Base-by-base conservation (phyloP, 768 basidiomycete species). In the Tylopilus rubrobrunneus region DNA sequence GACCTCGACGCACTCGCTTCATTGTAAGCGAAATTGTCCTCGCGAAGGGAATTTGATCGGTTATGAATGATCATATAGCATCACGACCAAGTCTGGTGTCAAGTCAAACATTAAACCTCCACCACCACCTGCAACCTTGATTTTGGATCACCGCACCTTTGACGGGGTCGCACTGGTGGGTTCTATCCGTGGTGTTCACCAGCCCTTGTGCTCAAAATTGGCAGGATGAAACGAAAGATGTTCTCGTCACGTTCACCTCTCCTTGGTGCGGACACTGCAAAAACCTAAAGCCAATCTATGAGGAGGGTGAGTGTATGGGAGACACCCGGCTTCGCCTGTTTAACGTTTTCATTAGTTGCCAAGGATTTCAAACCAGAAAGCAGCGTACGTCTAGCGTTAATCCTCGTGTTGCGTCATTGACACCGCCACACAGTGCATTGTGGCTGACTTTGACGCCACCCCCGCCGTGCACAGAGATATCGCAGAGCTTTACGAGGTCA, bases 261-360 rank as follows among this genome's bases (percentile, higher is more conserved):
- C 83, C 84, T 37, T 87, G 90, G 92, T 95, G 95, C 61, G 92
- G 93, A 29, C 94, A 98, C 77, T 98, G 96, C 82, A 98, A 98
- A 76, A 79, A 56, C 59, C 69, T 97, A 70, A 95, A 95, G 71
- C 93, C 94, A 19, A 77, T 78, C 31, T 94, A 89, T 65, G 93
- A 95, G 68, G 79, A 89, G 68, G 85, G 86, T 86, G 41, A 8
- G 55, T 52, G 25, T 10, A 42, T 34, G 1, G 34, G 49, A 33
- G 10, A n/a, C 46, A 25, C 43, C n/a, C 29, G 46, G 1, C 47
- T 17, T 14, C 36, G n/a, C 23, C 53, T 34, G n/a, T 29, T 52
- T 57, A 47, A 28, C 17, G 37, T 31, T 11, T 33, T 45, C n/a
- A 42, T 19, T 51, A 88, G 87, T 94, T 41, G 93, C 93, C 31